Base-by-base conservation (phyloP, 2,329 filamentous ascomycete genomes). In the Pseudocercospora crystallina region DNA sequence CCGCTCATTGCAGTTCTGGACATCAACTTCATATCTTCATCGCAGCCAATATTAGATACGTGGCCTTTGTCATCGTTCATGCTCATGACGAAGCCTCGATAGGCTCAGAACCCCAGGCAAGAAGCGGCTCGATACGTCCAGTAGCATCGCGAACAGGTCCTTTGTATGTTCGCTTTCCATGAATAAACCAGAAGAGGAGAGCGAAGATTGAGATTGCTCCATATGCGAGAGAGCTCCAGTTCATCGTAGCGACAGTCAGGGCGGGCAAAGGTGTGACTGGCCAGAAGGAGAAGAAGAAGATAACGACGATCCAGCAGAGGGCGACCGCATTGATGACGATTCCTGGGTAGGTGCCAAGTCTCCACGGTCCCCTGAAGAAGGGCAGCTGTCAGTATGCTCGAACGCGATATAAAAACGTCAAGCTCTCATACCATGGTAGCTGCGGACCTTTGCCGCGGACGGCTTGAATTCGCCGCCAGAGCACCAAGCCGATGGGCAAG, bases 271-370 rank as follows among this genome's bases (percentile, higher is more conserved):
- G 38, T 8, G 13, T 17, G 31, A 43, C n/a, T 14, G 46, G 46
- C 8, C 35, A 49, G 46, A 43, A 49, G 2, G 46, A 49, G 17
- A 48, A 48, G n/a, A 40, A n/a, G 36, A 48, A 48, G 17, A 48
- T 34, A 14, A 48, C 17, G 12, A 39, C n/a, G 7, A 41, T 41
- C 29, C 36, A 48, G 12, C 13, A 8, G 8, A 41, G 7, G 3
- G 36, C 36, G 12, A 48, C 8, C 5, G 17, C 15, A n/a, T 48
- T 48, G 36, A 48, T 33, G 8, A 48, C 5, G 14, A 48, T 40
- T 5, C 45, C 45, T 26, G 20, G 20, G 13, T n/a, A 30, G 33
- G n/a, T 30, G 17, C 42, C 42, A 20, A 44, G 17, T 20, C 42
- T 33, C 42, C 42, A 44, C 7, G 42, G 42, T 34, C 42, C 42